Percentiles rank a stretch among this genome's conserved stretches.
phyloP scores from a whole-genome alignment of 129 eudicot species.

The Lactuca sativa region DNA sequence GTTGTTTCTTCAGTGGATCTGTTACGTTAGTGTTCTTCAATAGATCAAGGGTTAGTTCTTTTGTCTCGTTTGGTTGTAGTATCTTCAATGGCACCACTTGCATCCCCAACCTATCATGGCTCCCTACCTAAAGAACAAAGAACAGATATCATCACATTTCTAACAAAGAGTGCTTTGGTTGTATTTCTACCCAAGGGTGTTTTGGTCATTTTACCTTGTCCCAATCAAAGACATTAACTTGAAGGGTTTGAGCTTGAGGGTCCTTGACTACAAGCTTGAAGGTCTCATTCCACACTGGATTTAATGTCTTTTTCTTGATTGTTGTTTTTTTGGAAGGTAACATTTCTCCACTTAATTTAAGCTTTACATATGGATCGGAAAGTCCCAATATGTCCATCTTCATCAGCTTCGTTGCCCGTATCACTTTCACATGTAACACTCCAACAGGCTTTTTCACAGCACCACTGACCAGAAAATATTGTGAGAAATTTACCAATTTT shows the following conservation, averaged over 20 bases:
- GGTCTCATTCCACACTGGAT: constrained; percentile 82
- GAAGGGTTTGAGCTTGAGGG: constrained; percentile 69
- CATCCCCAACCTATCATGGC: constrained; percentile 73
- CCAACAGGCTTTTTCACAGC: constrained; percentile 73
- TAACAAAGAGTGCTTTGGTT: not conserved
- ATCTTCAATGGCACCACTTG: constrained; percentile 72
- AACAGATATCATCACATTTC: not conserved
- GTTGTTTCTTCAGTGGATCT: constrained; percentile 57
- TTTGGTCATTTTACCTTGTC: constrained; percentile 56
- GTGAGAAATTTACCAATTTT: constrained; percentile 1
- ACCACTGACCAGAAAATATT: constrained; percentile 16
- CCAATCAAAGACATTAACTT: constrained; percentile 75
- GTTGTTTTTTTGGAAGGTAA: constrained; percentile 71
- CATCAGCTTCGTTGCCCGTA: constrained; percentile 65
- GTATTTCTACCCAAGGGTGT: not conserved
- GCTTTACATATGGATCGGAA: constrained; percentile 86
- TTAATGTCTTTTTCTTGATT: constrained; percentile 66
- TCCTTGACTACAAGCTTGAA: constrained; percentile 77
- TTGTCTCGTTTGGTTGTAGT: constrained; percentile 65
- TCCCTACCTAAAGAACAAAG: constrained; percentile 56
- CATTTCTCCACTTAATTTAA: constrained; percentile 64
- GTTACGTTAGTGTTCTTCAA: constrained; percentile 48
- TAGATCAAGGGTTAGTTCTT: constrained; percentile 70
- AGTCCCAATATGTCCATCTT: constrained; percentile 80
- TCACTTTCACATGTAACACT: constrained; percentile 69